Evolutionary conservation across 805 yeast species (phyloP), one percentile per base, ranked within the genome.

Genomic region (Torulaspora franciscae): DNA sequence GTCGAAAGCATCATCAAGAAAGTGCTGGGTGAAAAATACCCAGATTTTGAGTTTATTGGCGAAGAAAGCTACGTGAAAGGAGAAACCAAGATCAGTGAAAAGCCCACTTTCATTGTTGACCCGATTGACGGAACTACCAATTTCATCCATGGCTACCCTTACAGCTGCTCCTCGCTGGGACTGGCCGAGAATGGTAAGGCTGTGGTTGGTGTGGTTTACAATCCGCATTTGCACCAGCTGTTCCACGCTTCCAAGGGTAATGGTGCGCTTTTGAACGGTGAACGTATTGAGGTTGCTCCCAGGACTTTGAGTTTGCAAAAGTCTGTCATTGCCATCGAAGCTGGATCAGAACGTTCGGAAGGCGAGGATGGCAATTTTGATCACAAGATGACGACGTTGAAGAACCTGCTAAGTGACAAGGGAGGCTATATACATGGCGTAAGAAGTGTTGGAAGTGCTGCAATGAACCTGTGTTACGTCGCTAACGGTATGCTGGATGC

Each of bases 61-160:
- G 85, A 80, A 56, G 85, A 80, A 58, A 69, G 79, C 17, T 79
- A 69, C 49, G 65, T 73, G 9, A 71, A 72, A 3, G 83, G 81
- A 1, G 65, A 60, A 25, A 68, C 80, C 3, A 58, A 57, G 37
- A 64, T 80, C 11, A 65, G 74, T 1, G 70, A 70, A 32, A 75
- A 66, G 3, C 85, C 85, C 15, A 79, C 84, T 1, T 80, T 80
- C 55, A 73, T 80, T 43, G 81, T 80, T 14, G 85, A 80, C 55
- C 83, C 83, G 33, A 75, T 78, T 57, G 83, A 79, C 52, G 85
- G 85, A 9, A 80, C 85, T 1, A 79, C 83, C 4, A 76, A 80
- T 60, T 80, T 80, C 59, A 72, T 80, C 41, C 85, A 80, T 58
- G 72, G 69, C 37, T 80, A 76, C 64, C 85, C 85, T 1, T 75